Percentiles rank a stretch among this genome's conserved stretches.
phyloP scores from a whole-genome alignment of 768 basidiomycete species.

The Sporobolomyces pararoseus region DNA sequence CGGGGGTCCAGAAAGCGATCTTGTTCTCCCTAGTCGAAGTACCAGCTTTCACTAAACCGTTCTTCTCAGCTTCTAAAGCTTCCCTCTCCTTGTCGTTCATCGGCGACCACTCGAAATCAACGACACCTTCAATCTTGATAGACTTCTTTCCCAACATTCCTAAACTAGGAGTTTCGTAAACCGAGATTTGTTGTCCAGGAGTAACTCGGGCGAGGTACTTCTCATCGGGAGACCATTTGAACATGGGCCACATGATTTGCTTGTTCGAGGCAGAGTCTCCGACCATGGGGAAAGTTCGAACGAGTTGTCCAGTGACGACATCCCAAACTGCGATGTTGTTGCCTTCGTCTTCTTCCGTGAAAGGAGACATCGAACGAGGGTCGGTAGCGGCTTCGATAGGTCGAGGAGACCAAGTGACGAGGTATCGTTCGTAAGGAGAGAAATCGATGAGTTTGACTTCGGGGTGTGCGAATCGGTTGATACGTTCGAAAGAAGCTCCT shows the following conservation, averaged over 20 bases:
- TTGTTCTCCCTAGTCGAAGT: conserved; percentile 67
- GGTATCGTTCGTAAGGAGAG: conserved; percentile 90
- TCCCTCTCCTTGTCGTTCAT: conserved; percentile 73
- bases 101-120: conserved; percentile 99
- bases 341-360: conserved; percentile 91
- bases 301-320: conserved; percentile 82
- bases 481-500: conserved; percentile 79
- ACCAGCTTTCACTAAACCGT: conserved; percentile 47
- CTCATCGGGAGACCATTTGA: conserved; percentile 98
- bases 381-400: conserved; percentile 62
- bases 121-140: conserved; percentile 92
- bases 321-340: conserved; percentile 99
- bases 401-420: conserved; percentile 96
- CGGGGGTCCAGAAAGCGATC: conserved; percentile 96
- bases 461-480: conserved; percentile 90
- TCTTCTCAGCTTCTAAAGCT: conserved; percentile 36
- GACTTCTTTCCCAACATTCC: conserved; percentile 91
- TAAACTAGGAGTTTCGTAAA: conserved; percentile 93
- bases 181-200: conserved; percentile 87
- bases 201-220: conserved; percentile 86
- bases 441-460: conserved; percentile 94
- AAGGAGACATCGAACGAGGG: conserved; percentile 60
- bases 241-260: conserved; percentile 73
- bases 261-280: conserved; percentile 63
- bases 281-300: conserved; percentile 81